Base-by-base conservation (phyloP, 345 rosid genomes). In the Theobroma cacao region DNA sequence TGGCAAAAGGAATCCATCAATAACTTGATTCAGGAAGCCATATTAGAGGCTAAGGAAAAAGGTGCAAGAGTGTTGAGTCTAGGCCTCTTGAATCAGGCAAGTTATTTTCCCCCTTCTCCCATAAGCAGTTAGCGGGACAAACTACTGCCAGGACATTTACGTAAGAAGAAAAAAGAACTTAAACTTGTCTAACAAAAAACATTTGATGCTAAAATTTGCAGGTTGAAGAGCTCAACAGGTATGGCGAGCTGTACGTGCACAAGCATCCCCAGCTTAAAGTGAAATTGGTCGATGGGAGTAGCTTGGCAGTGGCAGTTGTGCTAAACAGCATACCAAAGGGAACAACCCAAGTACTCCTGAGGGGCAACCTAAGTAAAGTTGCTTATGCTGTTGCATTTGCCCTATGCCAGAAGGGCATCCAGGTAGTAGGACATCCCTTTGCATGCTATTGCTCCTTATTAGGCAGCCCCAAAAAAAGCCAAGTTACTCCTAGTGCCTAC, bases 231-330 rank as follows among this genome's bases (percentile, higher is more conserved):
- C 77, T 88, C 3, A 91, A 90, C 69, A 74, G 75, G 24, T 82
- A 86, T 17, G 94, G 97, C 14, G 89, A 80, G 64, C 5, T 85
- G 59, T 89, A 83, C 10, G 76, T 87, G 72, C 72, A 79, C 5
- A 89, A 74, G 84, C 72, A 87, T 79, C 93, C 90, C 9, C 66
- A 50, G 43, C 75, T 90, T 28, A 85, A 84, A 80, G 79, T 82
- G 75, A 91, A 85, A 75, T 80, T 92, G 66, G 93, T 92, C 56
- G 94, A 92, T 59, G 97, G 97, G 38, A 91, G 86, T 43, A 84
- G 90, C 55, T 85, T 91, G 38, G 92, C 89, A 10, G 90, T 80
- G 18, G 90, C 90, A 22, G 85, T 85, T 20, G 85, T 92, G 38
- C 18, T 89, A 5, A 87, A 88, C 45, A 87, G 80, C 84, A 80